Evolutionary conservation across 2,329 filamentous ascomycete genomes (phyloP), one percentile per base, ranked within the genome.

Genomic region (Xylariaceae sp.): DNA sequence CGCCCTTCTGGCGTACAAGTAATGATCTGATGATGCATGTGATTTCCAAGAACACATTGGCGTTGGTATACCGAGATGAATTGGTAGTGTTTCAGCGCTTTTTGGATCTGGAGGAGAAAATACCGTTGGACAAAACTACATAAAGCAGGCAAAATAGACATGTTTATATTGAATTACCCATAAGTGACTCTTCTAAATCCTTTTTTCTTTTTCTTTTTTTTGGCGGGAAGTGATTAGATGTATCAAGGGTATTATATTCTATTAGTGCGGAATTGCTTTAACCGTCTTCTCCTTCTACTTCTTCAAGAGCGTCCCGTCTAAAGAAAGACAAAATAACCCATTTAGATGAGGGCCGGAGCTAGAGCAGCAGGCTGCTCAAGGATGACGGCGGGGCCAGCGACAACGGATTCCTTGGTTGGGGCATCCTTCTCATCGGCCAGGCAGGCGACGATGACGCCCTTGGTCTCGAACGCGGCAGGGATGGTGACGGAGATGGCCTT

Each of bases 361-460:
- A 63, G 49, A 40, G 50, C 57, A 14, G 55, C 47, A 2, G 66
- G 67, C 42, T 68, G 64, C 54, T 69, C 58, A 5, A 68, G 52
- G 8, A 71, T 55, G 20, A 68, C 52, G 6, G 65, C 55, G 5
- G 67, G 67, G 12, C 67, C 68, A 16, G 68, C 68, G 42, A 69
- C 54, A 4, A 69, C 65, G n/a, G 54, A 64, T 8, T 67, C 65
- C 36, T 61, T 49, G 8, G 61, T 66, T 2, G 65, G 64, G 2
- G 67, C 67, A 22, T 63, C 68, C 11, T 54, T 46, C 7, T 55
- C 53, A 50, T 68, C 61, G 2, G 68, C 62, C 40, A 71, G 59
- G 8, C 69, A 60, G 17, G 57, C 63, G 8, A 63, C 51, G 41
- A 69, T 60, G 10, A 71, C 53, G 4, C 67, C 68, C 48, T 63